Base-by-base conservation (phyloP, 148 eudicot species). In the Drosera capensis region DNA sequence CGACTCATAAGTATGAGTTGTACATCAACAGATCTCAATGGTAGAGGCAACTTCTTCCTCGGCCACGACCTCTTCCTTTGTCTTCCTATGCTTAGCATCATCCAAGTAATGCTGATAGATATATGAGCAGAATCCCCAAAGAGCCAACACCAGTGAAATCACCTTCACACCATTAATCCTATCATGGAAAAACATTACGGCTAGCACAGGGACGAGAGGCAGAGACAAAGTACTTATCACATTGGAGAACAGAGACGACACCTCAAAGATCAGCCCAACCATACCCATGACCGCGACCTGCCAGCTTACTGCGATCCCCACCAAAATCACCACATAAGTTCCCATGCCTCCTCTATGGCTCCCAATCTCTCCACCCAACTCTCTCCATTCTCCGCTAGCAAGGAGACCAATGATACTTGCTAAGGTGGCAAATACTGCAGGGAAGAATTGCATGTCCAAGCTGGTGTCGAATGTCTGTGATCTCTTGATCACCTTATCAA, bases 81-180 rank as follows among this genome's bases (percentile, higher is more conserved):
- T 22, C 9, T 20, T 17, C 15, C 23, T n/a, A 6, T 17, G 51
- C 34, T 58, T 44, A 8, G 55, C 23, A 34, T 48, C 56, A 40
- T 75, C 77, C 29, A 63, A 50, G 42, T 71, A 75, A 51, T 71
- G 72, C 40, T 71, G 81, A 20, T 67, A 71, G 7, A 71, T 62
- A 25, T 71, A 75, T 3, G 81, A 75, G 19, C 55, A 5, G 38
- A 71, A 75, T 0, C 80, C 80, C 80, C 77, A 75, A 3, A 64
- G 1, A 8, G 77, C 73, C 34, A 75, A 39, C 15, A 71, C 30
- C 62, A 68, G 35, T 14, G 73, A 48, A 6, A 71, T 59, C 15
- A 44, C 68, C 57, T 71, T 75, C 23, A 68, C 62, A 2, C 77
- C 73, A 51, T 58, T 60, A 68, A 75, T 68, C 57, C 54, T 64